Evolutionary conservation across 2,329 filamentous ascomycete species (phyloP).

Genomic region (Claviceps sp.): DNA sequence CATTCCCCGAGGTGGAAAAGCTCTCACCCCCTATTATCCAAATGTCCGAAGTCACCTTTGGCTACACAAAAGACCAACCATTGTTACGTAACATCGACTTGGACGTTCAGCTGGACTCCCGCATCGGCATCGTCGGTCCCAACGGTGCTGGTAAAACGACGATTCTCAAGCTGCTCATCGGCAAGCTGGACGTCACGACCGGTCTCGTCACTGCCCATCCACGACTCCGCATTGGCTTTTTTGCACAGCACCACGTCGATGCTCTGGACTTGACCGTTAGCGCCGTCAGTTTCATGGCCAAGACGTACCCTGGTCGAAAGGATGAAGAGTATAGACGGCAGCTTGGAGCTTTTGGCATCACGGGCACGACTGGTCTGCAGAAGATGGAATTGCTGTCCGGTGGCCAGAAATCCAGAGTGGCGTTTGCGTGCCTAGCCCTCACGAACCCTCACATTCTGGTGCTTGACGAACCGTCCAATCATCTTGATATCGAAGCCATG

Average conservation of each 20-base stretch:
- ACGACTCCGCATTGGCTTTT: constrained; percentile 84
- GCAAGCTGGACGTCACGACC: constrained; percentile 60
- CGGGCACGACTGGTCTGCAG: constrained; percentile 89
- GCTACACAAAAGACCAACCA: constrained; percentile 67
- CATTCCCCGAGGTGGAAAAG: constrained; percentile 95
- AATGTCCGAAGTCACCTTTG: constrained; percentile 86
- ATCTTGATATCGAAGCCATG: constrained; percentile 98
- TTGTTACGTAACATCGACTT: constrained; percentile 80
- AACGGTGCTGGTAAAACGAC: constrained; percentile 99
- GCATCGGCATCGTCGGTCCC: constrained; percentile 97
- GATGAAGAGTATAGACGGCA: constrained; percentile 96
- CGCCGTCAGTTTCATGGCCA: constrained; percentile 93
- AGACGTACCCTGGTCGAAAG: constrained; percentile 74
- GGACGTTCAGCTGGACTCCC: constrained; percentile 93
- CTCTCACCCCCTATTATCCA: constrained; percentile 95
- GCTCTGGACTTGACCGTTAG: constrained; percentile 80
- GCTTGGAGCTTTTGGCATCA: constrained; percentile 79
- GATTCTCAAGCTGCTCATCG: constrained; percentile 92
- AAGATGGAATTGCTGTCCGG: constrained; percentile 91
- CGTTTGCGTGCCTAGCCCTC: constrained; percentile 89
- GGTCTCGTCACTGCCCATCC: constrained; percentile 83
- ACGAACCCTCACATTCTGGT: constrained; percentile 95
- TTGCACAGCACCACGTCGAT: constrained; percentile 97
- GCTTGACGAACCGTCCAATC: constrained; percentile 96
- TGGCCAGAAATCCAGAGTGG: constrained; percentile 96